Base-by-base conservation (phyloP, 805 yeast species). In the Wickerhamomyces alni region DNA sequence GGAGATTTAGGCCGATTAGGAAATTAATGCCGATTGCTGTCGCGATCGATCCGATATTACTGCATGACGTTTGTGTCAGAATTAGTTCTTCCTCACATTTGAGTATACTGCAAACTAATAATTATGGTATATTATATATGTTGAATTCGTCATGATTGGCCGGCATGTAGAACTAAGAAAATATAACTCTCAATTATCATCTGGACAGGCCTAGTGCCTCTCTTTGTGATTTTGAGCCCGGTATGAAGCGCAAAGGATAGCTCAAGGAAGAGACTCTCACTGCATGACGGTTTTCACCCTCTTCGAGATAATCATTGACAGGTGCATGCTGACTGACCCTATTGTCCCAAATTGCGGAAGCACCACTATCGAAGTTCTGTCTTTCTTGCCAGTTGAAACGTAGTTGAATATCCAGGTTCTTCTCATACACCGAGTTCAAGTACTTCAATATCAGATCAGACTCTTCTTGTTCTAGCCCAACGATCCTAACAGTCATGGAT, bases 271-370 rank as follows among this genome's bases (percentile, higher is more conserved):
- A 71, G 25, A 70, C 74, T 49, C 82, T 70, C 10, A 73, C 69
- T 28, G 75, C 80, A 45, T 74, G 80, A 59, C 77, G 45, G n/a
- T 80, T 77, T 36, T 74, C 70, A 50, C 74, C 82, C 77, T 82
- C 39, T 25, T 37, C 61, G 45, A 66, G 69, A 44, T 69, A 69
- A 47, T 72, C 77, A 58, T 67, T 60, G 24, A 71, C 65, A 12
- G 77, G 77, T 46, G 58, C 60, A 56, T 77, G 83, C 44, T 66
- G 68, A 34, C 74, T 65, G 41, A 73, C 54, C 55, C 82, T 63
- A 64, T 77, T 77, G 50, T 77, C 82, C 83, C 83, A 77, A 30
- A 76, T 52, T 12, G 78, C 82, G 32, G 76, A 63, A 25, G 77
- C 70, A 25, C 76, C 75, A 19, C 56, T 55, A 9, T 16, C 24